phyloP scores from a whole-genome alignment of 2,329 filamentous ascomycete genomes.

The Phialemoniopsis sp. region DNA sequence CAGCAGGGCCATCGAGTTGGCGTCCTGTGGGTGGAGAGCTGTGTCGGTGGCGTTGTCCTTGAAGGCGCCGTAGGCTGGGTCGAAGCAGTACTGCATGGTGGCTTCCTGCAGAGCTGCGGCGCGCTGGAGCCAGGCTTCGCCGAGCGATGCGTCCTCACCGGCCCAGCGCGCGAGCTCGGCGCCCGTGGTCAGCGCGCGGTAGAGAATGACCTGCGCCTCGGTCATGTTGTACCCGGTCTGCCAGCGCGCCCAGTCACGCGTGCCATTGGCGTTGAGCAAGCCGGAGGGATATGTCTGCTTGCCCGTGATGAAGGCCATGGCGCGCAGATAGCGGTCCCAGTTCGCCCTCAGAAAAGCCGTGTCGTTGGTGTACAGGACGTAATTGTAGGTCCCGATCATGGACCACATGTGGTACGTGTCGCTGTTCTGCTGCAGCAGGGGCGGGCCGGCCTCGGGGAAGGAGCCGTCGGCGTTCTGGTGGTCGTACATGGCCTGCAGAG shows the following conservation, averaged over 20 bases:
- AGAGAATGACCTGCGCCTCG: constrained; percentile 48
- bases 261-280: constrained; percentile 43
- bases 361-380: constrained; percentile 48
- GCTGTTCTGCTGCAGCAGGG: constrained; percentile 28
- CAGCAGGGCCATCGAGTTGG: constrained; percentile 50
- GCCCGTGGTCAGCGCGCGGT: constrained; percentile 49
- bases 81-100: constrained; percentile 45
- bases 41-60: constrained; percentile 46
- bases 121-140: constrained; percentile 31
- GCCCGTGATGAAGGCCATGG: constrained; percentile 19
- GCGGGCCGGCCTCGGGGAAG: constrained; percentile 45
- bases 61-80: constrained; percentile 42
- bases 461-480: constrained; percentile 32
- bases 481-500: constrained; percentile 35
- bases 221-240: constrained; percentile 43
- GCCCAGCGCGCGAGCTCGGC: constrained; percentile 44
- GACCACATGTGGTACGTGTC: constrained; percentile 31
- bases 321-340: constrained; percentile 24
- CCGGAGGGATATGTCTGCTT: constrained; percentile 21
- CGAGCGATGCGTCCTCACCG: constrained; percentile 31
- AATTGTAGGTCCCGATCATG: constrained; percentile 52
- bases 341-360: constrained; percentile 23
- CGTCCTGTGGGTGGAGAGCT: constrained; percentile 55
- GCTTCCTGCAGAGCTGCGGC: constrained; percentile 35
- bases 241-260: constrained; percentile 46